A percentile compares a stretch with the other conserved stretches of the same genome.
Evolutionary conservation across 352 stramenopile genomes (phyloP).

Genomic region (Achlya hypogyna): DNA sequence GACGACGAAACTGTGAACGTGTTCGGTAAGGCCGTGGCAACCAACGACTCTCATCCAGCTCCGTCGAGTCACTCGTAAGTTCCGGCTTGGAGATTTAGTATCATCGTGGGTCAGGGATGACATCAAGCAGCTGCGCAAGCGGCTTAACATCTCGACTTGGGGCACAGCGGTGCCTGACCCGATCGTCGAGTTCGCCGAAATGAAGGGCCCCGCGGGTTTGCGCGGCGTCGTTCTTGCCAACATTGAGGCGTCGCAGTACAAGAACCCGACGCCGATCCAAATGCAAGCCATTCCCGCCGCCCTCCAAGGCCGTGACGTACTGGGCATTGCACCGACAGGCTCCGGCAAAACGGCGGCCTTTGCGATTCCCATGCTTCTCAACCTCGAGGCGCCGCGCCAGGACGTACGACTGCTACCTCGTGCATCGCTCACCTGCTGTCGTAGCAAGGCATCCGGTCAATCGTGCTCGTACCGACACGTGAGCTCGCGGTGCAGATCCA

Average conservation of each 20-base stretch:
- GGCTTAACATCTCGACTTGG: conserved; percentile 73
- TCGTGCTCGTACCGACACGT: conserved; percentile 95
- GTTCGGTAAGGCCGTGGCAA: not conserved
- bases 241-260: conserved; percentile 89
- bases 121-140: conserved; percentile 32
- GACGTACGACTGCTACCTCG: conserved; percentile 22
- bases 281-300: conserved; percentile 94
- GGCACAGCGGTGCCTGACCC: conserved; percentile 52
- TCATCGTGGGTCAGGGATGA: conserved; percentile 3
- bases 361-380: conserved; percentile 89
- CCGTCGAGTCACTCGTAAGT: not conserved
- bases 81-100: not conserved
- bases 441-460: conserved; percentile 69
- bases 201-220: conserved; percentile 49
- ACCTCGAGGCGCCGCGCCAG: conserved; percentile 41
- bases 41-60: not conserved
- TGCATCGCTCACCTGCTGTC: not conserved
- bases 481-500: conserved; percentile 97
- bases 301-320: conserved; percentile 85
- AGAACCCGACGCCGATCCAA: conserved; percentile 98
- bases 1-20: conserved; percentile 26
- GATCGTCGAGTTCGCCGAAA: conserved; percentile 64
- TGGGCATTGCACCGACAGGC: conserved; percentile 94
- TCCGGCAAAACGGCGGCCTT: conserved; percentile 98
- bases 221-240: conserved; percentile 62